Conservation (phyloP, 306 rosid genomes). For the Dalbergia cochinchinensis region DNA sequence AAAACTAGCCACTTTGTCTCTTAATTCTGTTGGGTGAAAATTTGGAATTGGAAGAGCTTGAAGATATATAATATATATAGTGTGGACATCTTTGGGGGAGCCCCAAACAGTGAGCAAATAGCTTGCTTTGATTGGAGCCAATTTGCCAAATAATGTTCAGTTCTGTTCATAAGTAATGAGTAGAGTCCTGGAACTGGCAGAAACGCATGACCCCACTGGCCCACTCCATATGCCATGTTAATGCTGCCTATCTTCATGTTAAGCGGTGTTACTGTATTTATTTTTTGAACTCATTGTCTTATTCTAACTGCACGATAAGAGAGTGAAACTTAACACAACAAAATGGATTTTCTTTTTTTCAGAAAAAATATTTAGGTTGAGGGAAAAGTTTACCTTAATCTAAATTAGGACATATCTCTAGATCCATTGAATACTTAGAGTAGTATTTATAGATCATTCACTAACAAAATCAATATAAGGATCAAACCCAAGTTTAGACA, state of each 20-base stretch:
- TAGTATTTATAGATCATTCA: too few species aligned
- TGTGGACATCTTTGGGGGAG: not conserved
- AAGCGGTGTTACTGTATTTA: not conserved
- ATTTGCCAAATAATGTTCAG: constrained; percentile 30
- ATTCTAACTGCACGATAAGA: too few species aligned
- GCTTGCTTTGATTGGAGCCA: constrained; percentile 21
- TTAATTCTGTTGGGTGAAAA: not conserved
- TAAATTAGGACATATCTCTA: too few species aligned
- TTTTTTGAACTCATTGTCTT: too few species aligned
- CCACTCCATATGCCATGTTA: constrained; percentile 17
- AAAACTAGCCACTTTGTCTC: not conserved
- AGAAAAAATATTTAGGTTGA: too few species aligned
- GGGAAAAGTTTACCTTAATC: too few species aligned
- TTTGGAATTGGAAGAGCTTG: not conserved
- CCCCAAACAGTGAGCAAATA: constrained; percentile 10
- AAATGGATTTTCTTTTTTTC: too few species aligned
- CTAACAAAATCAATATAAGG: too few species aligned
- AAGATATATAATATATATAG: not conserved
- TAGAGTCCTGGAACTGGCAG: not conserved
- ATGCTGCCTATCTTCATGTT: constrained; percentile 4
- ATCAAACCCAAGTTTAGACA: too few species aligned
- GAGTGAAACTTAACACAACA: too few species aligned
- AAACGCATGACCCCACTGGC: not conserved
- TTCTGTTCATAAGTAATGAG: constrained; percentile 1
- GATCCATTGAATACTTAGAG: too few species aligned